These are phyloP conservation scores for Yarrowia sp. DNA, from an alignment of 805 yeast genomes.

Conservation along the genomic window DNA sequence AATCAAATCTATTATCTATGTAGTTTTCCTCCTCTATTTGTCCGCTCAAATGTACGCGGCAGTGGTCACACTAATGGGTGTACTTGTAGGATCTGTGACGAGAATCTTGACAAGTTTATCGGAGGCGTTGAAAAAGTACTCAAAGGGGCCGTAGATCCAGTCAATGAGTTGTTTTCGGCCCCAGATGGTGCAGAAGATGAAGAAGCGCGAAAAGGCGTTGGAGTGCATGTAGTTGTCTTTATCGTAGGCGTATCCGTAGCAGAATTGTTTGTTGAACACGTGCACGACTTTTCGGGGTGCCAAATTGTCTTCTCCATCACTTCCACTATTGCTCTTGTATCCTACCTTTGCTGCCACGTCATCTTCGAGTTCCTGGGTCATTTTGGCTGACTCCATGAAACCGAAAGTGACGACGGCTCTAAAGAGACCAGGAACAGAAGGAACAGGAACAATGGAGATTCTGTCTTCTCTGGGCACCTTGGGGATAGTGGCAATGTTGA, in stretches of 20 bases:
- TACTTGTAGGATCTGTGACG: background rate
- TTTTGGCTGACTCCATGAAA: conserved; percentile 2
- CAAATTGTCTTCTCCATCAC: background rate
- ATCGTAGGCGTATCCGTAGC: conserved; percentile 10
- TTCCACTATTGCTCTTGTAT: background rate
- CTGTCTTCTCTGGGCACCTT: background rate
- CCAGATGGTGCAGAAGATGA: background rate
- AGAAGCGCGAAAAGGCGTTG: background rate
- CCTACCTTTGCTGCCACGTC: conserved; percentile 5
- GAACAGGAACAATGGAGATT: background rate
- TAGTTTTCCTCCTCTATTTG: background rate
- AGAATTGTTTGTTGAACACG: conserved; percentile 21
- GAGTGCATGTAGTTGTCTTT: conserved; percentile 12
- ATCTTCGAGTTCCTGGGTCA: conserved; percentile 19
- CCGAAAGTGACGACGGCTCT: conserved; percentile 17
- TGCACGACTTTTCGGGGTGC: conserved; percentile 8
- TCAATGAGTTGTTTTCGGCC: conserved; percentile 1
- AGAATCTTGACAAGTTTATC: conserved; percentile 8
- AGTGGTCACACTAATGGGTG: conserved; percentile 3
- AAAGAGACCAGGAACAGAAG: conserved; percentile 1
- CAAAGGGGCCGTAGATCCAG: conserved; percentile 18
- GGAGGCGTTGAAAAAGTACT: conserved; percentile 23
- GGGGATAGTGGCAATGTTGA: background rate
- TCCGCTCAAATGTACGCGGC: background rate
- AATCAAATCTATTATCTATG: background rate